Percentiles rank a stretch among this genome's conserved stretches.
These are phyloP conservation scores for Bruguiera gymnorhiza DNA, from an alignment of 345 rosid species.

Conservation along the genomic window DNA sequence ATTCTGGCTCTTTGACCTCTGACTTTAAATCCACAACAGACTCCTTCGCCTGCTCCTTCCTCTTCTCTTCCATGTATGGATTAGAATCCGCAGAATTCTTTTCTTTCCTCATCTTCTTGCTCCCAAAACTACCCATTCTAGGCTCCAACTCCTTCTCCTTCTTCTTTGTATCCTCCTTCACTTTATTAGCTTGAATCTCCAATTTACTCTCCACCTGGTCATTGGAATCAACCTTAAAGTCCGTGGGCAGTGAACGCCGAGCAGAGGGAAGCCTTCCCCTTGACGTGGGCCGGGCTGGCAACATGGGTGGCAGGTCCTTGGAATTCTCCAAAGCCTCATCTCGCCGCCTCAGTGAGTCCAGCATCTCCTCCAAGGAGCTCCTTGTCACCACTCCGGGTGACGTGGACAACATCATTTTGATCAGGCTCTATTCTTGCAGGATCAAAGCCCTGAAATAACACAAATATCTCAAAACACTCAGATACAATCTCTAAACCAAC, in stretches of 20 bases:
- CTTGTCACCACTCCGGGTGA: slow-evolving; percentile 58
- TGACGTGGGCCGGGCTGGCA: slow-evolving; percentile 86
- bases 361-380: slow-evolving; percentile 98
- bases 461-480: too few species aligned
- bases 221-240: slow-evolving; percentile 43
- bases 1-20: slow-evolving; percentile 36
- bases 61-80: slow-evolving; percentile 53
- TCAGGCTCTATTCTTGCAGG: slow-evolving; percentile 5
- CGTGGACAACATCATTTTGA: slow-evolving; percentile 70
- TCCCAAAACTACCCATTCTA: slow-evolving; percentile 63
- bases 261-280: slow-evolving; percentile 80
- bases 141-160: slow-evolving; percentile 58
- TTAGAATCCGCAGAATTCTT: slow-evolving; percentile 43
- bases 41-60: slow-evolving; percentile 21
- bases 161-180: slow-evolving; percentile 59
- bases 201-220: slow-evolving; percentile 19
- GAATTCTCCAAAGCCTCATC: slow-evolving; percentile 63
- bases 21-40: slow-evolving; percentile 1
- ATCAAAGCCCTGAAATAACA: slow-evolving; percentile 19
- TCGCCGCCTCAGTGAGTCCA: slow-evolving; percentile 65
- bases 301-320: slow-evolving; percentile 80
- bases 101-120: slow-evolving; percentile 68
- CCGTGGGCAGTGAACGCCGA: slow-evolving; percentile 61
- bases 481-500: too few species aligned
- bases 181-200: slow-evolving; percentile 26